Base-by-base conservation (phyloP, 202 grass and related monocot species). In the Setaria viridis region DNA sequence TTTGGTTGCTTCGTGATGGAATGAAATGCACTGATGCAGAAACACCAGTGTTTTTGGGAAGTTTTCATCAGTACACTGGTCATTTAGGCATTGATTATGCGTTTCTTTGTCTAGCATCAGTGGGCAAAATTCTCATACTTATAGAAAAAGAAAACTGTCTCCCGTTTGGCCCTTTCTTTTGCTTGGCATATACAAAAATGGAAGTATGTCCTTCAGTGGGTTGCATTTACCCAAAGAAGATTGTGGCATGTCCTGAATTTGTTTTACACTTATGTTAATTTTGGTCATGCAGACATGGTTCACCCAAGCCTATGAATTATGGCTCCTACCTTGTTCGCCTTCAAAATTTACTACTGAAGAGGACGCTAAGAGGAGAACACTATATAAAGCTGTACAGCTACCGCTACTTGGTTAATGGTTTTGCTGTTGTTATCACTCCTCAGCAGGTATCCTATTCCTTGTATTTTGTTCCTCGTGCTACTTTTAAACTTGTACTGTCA, bases 331-430 rank as follows among this genome's bases (percentile, higher is more conserved):
- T 99, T n/a, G 68, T 88, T 75, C 88, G 81, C 1, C 87, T 94
- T 88, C 97, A 99, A 80, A 91, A 99, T 93, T 88, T 92, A 21
- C 35, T 99, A 47, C 87, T 99, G 90, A 94, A 90, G 88, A 94
- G 74, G 84, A 90, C 93, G 13, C 68, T 99, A 74, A 93, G 80
- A 85, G 97, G 97, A 74, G 88, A 94, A 80, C 84, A 65, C 78
- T 99, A 96, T 78, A 58, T 88, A 78, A 99, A 99, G 48, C 84
- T 99, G 30, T 99, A 99, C 83, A 96, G 90, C 83, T 99, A 94
- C 80, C 93, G 78, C 90, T 99, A 96, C 84, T 91, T 99, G 87
- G 88, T 99, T 78, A 99, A 99, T 81, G 97, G 97, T 70, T 99
- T 99, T 88, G 88, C 97, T 81, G 85, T 94, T 90, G 86, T 91